A percentile compares a stretch with the other conserved stretches of the same genome.
phyloP scores from a whole-genome alignment of 2,329 filamentous ascomycete species.

The Trichoderma lentiforme region DNA sequence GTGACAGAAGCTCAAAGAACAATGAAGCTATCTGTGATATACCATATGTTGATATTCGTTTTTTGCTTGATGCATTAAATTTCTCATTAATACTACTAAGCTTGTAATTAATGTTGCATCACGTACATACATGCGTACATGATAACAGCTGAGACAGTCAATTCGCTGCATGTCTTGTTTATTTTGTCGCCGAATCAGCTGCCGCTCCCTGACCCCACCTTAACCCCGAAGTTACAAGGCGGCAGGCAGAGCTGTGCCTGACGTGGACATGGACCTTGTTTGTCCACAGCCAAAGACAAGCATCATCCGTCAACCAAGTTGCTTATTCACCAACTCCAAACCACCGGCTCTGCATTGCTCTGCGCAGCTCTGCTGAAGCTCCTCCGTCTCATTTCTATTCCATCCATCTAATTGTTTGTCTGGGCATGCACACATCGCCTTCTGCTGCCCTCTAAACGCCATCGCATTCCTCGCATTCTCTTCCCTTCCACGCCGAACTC shows the following conservation, averaged over 20 bases:
- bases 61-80: too few species aligned
- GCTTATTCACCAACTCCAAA: neutral
- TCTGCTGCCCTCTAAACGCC: neutral
- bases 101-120: neutral
- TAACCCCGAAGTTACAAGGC: conserved; percentile 28
- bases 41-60: neutral
- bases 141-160: neutral
- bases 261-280: conserved; percentile 41
- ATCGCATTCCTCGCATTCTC: neutral
- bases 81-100: fast-evolving
- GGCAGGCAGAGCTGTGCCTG: conserved; percentile 42
- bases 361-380: conserved; percentile 5
- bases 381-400: conserved; percentile 20
- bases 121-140: neutral
- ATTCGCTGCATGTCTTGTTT: neutral
- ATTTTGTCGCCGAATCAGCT: neutral
- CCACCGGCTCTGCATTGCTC: neutral
- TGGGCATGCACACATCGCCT: neutral
- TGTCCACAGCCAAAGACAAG: conserved; percentile 24
- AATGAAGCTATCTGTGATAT: neutral
- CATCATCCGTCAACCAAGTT: conserved; percentile 24
- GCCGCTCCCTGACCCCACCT: neutral
- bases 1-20: neutral
- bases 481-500: conserved; percentile 2
- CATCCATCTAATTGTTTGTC: neutral